These are phyloP conservation scores for Kazachstania psychrophila DNA, from an alignment of 805 yeast genomes.

Conservation along the genomic window DNA sequence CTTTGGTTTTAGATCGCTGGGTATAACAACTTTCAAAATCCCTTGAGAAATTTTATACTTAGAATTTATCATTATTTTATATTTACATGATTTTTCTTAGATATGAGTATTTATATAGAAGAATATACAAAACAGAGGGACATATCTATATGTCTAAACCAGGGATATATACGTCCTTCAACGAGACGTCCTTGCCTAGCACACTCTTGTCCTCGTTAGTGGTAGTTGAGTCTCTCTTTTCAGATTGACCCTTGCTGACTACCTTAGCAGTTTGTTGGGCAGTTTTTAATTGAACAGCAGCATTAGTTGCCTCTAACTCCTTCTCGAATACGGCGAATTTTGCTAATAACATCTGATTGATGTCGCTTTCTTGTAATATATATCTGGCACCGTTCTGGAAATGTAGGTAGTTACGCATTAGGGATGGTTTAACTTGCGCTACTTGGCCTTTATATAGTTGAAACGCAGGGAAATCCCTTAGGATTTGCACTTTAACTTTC, in stretches of 20 bases:
- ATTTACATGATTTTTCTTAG: too few relatives aligned
- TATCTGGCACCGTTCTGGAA: slow-evolving; percentile 67
- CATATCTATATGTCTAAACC: slow-evolving; percentile 21
- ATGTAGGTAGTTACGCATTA: slow-evolving; percentile 74
- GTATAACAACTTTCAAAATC: too few relatives aligned
- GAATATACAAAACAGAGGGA: neutral
- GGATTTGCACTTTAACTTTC: slow-evolving; percentile 64
- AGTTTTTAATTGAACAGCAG: neutral
- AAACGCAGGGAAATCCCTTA: slow-evolving; percentile 52
- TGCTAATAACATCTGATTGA: slow-evolving; percentile 14
- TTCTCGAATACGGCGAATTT: slow-evolving; percentile 3
- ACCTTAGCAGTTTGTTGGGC: neutral
- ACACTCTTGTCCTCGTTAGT: slow-evolving; percentile 7
- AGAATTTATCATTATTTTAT: too few relatives aligned
- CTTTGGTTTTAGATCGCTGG: neutral
- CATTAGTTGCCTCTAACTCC: slow-evolving; percentile 5
- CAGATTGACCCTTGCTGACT: neutral
- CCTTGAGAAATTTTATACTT: too few relatives aligned
- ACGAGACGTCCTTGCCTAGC: slow-evolving; percentile 16
- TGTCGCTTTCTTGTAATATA: slow-evolving; percentile 30
- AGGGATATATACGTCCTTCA: slow-evolving; percentile 24
- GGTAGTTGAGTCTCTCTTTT: slow-evolving; percentile 3
- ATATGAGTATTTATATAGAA: too few relatives aligned
- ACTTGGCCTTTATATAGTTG: slow-evolving; percentile 63
- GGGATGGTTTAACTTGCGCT: slow-evolving; percentile 63